Base-by-base conservation (phyloP, 176 grass and related monocot genomes). In the Miscanthus lutarioriparius region DNA sequence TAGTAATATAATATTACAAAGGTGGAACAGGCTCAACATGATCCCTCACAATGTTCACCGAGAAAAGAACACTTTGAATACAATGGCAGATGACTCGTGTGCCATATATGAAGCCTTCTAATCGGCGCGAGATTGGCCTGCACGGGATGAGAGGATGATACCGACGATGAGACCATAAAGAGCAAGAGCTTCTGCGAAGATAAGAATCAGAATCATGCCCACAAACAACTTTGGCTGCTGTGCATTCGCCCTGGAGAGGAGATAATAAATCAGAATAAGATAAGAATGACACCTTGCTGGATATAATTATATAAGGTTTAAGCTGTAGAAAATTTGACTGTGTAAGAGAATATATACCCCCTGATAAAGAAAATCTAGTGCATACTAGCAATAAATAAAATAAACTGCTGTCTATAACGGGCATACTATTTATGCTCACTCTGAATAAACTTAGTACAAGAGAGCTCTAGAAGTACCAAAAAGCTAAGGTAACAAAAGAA, bases 121-220 rank as follows among this genome's bases (percentile, higher is more conserved):
- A 19, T 88, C 86, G 0, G 86, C 80, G 0, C 74, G 79, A 17
- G 86, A 88, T 28, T 88, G 86, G 30, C 86, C 86, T 0, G 80
- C 86, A 64, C 86, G 80, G 7, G 86, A 88, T 16, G 86, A 88
- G 26, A 88, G 80, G 80, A 88, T 88, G 79, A 88, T 88, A 19
- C 80, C 86, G 1, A 88, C 86, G 0, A 88, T 88, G 28, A 88
- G 86, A 12, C 86, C 86, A 15, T 88, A 88, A 6, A 88, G 80
- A 56, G 86, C 80, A 63, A 88, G 80, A 10, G 86, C 86, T 88
- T 88, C 86, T 0, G 80, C 80, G 7, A 88, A 88, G 37, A 88
- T 88, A 11, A 83, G 86, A 51, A 88, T 88, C 27, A 88, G 80
- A 68, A 88, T 88, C 86, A 88, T 88, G 4, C 86, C 86, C 16